A percentile compares a stretch with the other conserved stretches of the same genome.
Conservation (phyloP, 2,329 filamentous ascomycete species). For the Claviceps quebecensis region DNA sequence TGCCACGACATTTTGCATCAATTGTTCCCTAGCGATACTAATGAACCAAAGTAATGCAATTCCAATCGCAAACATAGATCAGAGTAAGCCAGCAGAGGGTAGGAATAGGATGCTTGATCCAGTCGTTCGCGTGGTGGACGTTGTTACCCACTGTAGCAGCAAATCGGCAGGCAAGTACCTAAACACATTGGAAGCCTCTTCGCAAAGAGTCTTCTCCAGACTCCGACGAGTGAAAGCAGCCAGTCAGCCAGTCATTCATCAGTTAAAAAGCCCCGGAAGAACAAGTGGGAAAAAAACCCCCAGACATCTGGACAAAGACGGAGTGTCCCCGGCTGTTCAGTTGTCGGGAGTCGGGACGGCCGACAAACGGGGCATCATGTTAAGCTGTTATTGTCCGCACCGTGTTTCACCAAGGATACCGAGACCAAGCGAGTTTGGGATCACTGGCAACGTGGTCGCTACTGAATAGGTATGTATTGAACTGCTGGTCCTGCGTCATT, state of each 20-base stretch:
- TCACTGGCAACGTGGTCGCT: conserved; percentile 2
- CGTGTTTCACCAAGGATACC: conserved; percentile 3
- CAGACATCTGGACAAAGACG: neutral
- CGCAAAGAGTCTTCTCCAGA: too few relatives aligned
- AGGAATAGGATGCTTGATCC: too few relatives aligned
- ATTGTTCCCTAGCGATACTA: too few relatives aligned
- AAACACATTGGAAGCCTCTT: too few relatives aligned
- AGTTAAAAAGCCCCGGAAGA: neutral
- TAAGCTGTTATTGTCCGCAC: neutral
- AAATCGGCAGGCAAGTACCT: too few relatives aligned
- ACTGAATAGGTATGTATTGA: neutral
- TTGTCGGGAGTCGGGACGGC: neutral
- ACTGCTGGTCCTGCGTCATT: neutral
- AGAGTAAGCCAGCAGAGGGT: too few relatives aligned
- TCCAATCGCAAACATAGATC: too few relatives aligned
- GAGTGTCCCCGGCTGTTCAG: neutral
- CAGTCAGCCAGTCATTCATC: neutral
- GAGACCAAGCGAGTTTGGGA: neutral
- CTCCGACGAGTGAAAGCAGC: too few relatives aligned
- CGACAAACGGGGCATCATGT: neutral
- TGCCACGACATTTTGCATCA: too few relatives aligned
- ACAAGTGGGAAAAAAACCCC: neutral
- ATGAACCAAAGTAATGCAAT: too few relatives aligned
- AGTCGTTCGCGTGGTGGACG: too few relatives aligned
- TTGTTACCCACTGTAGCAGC: too few relatives aligned